phyloP scores from a whole-genome alignment of 192 early-diverging fungal species.

The Anaeromyces robustus region DNA sequence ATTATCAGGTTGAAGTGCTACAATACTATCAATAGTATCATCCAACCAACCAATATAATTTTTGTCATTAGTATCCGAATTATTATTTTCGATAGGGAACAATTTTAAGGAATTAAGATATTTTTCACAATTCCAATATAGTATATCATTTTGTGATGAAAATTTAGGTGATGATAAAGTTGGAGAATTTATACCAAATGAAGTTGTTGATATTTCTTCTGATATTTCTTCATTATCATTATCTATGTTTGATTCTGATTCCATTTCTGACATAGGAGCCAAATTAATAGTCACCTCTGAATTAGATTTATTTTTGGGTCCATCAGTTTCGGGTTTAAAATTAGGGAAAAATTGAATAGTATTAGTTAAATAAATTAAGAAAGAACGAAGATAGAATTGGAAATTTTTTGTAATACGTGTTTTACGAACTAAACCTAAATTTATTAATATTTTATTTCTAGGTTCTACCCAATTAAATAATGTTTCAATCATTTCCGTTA shows the following conservation, averaged over 20 bases:
- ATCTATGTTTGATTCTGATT: too few relatives aligned
- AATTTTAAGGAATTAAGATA: neutral
- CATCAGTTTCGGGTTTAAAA: neutral
- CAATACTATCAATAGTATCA: neutral
- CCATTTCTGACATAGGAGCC: too few relatives aligned
- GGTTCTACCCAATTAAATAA: neutral
- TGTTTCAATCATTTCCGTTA: neutral
- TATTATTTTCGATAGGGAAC: neutral
- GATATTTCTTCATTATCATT: too few relatives aligned
- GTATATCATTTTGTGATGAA: neutral
- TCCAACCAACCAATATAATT: neutral
- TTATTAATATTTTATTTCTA: neutral
- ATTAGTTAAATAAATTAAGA: neutral
- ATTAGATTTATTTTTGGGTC: neutral
- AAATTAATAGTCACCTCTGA: too few relatives aligned
- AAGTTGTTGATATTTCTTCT: too few relatives aligned
- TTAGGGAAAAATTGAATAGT: neutral
- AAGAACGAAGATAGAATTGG: neutral
- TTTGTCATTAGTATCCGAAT: neutral
- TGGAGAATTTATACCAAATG: too few relatives aligned
- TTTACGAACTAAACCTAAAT: neutral
- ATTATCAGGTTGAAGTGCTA: neutral
- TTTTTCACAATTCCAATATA: neutral
- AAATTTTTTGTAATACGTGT: neutral
- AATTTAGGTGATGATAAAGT: too few relatives aligned